Evolutionary conservation across 345 rosid species (phyloP).

Genomic region (Clausena lansium): DNA sequence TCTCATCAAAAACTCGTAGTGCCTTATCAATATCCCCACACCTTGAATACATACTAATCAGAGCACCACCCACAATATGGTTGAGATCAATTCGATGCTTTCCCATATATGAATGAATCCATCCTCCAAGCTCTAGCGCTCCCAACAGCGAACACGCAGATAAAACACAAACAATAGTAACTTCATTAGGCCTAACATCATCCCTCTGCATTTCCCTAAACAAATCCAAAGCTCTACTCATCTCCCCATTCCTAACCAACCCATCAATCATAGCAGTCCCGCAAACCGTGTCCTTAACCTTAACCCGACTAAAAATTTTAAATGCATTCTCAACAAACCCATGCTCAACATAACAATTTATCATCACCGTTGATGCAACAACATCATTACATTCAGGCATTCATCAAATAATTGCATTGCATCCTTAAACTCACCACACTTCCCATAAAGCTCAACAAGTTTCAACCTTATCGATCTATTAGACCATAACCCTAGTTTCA

Average conservation of each 20-base stretch:
- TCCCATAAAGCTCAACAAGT: conserved; percentile 48
- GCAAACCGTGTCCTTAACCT: conserved; percentile 54
- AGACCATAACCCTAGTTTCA: conserved; percentile 50
- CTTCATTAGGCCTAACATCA: conserved; percentile 42
- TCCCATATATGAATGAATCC: conserved; percentile 54
- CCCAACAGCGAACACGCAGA: conserved; percentile 63
- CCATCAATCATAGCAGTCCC: conserved; percentile 80
- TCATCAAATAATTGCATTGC: conserved; percentile 51
- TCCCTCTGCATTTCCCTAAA: conserved; percentile 62
- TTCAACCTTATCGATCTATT: conserved; percentile 44
- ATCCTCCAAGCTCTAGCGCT: conserved; percentile 60
- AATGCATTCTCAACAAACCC: conserved; percentile 42
- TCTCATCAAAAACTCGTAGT: conserved; percentile 28
- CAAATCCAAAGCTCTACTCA: conserved; percentile 54
- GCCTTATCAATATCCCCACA: conserved; percentile 59
- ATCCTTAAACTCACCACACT: conserved; percentile 31
- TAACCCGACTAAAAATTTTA: conserved; percentile 35
- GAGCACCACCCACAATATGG: conserved; percentile 54
- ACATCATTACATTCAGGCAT: conserved; percentile 57
- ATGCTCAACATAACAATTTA: conserved; percentile 40
- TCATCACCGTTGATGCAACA: conserved; percentile 51
- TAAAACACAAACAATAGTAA: conserved; percentile 57
- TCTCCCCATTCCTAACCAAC: conserved; percentile 51
- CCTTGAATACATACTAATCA: conserved; percentile 60
- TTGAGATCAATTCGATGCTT: conserved; percentile 40